These are phyloP conservation scores for Tuctoria greenei DNA, from an alignment of 176 grass and related monocot species.

Conservation along the genomic window DNA sequence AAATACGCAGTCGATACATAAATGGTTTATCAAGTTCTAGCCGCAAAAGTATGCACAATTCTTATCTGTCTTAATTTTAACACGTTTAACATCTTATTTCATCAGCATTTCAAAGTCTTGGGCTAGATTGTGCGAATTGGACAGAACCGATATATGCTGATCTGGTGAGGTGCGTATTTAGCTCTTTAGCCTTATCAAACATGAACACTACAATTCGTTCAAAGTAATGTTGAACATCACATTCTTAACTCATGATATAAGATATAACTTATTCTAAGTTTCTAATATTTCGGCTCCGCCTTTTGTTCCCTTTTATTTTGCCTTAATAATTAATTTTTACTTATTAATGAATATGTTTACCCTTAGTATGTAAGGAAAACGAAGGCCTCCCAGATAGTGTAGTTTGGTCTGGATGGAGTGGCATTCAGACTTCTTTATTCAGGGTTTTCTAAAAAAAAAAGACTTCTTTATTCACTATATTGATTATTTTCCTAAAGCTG, in stretches of 20 bases:
- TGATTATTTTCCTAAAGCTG: slow-evolving; percentile 27
- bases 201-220: not conserved
- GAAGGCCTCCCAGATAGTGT: not conserved
- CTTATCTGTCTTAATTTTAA: slow-evolving; percentile 10
- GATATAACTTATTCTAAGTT: slow-evolving; percentile 6
- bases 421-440: no score
- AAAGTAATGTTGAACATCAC: not conserved
- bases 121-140: slow-evolving; percentile 97
- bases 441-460: no score
- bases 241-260: slow-evolving; percentile 22
- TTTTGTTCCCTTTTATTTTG: not conserved
- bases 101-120: slow-evolving; percentile 86
- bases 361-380: no score
- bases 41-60: not conserved
- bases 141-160: slow-evolving; percentile 88
- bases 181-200: slow-evolving; percentile 12
- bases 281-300: not conserved
- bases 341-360: not conserved
- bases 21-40: slow-evolving; percentile 5
- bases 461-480: slow-evolving; percentile 21
- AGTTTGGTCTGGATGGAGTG: slow-evolving; percentile 8
- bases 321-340: not conserved
- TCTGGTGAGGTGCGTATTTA: slow-evolving; percentile 59
- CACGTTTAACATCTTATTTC: not conserved
- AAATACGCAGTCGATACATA: slow-evolving; percentile 25